Conservation (phyloP, 345 rosid genomes). For the Citrus maxima region DNA sequence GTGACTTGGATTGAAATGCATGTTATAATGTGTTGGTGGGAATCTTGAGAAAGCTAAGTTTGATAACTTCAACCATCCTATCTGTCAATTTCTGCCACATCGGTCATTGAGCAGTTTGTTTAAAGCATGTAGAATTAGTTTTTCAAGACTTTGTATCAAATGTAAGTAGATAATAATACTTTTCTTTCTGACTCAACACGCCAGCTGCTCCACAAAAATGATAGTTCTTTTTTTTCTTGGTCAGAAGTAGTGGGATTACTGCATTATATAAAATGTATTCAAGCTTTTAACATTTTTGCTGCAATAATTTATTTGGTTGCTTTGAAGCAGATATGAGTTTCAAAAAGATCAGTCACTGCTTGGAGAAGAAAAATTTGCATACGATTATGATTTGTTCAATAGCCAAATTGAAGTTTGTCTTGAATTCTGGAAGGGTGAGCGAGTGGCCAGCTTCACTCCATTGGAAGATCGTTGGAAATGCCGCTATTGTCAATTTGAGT, state of each 20-base stretch:
- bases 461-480: conserved; percentile 91
- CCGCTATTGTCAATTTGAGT: conserved; percentile 50
- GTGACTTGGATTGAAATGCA: neutral
- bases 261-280: neutral
- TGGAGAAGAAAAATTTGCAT: conserved; percentile 56
- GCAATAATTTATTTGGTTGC: conserved; percentile 2
- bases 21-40: neutral
- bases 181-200: neutral
- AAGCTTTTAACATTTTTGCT: neutral
- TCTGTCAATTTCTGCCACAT: neutral
- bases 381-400: conserved; percentile 54
- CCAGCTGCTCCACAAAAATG: neutral
- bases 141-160: neutral
- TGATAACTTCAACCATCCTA: neutral
- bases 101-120: neutral
- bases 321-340: conserved; percentile 59
- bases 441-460: conserved; percentile 58
- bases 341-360: conserved; percentile 66
- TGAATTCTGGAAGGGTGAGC: conserved; percentile 60
- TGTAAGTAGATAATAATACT: neutral
- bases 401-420: conserved; percentile 38
- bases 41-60: neutral
- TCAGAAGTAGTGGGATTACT: neutral
- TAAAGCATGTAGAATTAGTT: neutral
- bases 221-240: neutral